phyloP scores from a whole-genome alignment of 176 grass and related monocot genomes.

The Zea luxurians region DNA sequence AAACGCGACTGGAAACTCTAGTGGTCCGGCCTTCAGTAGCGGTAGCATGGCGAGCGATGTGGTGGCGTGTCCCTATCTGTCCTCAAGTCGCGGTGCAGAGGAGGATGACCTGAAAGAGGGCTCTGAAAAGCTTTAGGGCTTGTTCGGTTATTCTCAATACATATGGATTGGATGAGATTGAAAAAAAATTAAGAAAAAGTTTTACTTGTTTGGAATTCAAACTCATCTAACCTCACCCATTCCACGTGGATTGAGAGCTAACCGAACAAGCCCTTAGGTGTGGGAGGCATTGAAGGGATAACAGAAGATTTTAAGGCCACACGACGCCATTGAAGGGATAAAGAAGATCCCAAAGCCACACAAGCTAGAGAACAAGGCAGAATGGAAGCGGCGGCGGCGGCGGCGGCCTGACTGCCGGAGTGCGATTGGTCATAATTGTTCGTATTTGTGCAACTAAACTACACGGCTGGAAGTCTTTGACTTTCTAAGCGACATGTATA shows the following conservation, averaged over 20 bases:
- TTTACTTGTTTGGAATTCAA: too few relatives aligned
- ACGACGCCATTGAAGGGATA: constrained; percentile 14
- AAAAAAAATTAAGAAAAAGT: too few relatives aligned
- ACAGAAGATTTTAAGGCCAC: constrained; percentile 7
- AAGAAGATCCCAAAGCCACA: constrained; percentile 34
- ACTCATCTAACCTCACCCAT: too few relatives aligned
- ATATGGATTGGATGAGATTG: too few relatives aligned
- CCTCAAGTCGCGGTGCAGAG: constrained; percentile 26
- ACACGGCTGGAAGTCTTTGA: neutral
- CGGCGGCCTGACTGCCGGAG: constrained; percentile 25
- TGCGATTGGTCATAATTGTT: neutral
- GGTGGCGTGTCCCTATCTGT: constrained; percentile 19
- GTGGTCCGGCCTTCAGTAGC: neutral
- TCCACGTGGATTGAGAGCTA: too few relatives aligned
- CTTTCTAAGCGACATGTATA: neutral
- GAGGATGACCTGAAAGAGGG: neutral
- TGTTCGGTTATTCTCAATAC: too few relatives aligned
- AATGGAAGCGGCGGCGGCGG: constrained; percentile 35
- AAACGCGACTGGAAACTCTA: neutral
- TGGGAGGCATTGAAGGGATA: neutral
- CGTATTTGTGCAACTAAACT: neutral
- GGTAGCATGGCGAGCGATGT: neutral
- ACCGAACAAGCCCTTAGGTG: neutral
- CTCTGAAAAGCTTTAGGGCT: neutral
- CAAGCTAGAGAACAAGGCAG: constrained; percentile 3